phyloP scores from a whole-genome alignment of 768 basidiomycete genomes.

The Chalciporus pseudorubinellus region DNA sequence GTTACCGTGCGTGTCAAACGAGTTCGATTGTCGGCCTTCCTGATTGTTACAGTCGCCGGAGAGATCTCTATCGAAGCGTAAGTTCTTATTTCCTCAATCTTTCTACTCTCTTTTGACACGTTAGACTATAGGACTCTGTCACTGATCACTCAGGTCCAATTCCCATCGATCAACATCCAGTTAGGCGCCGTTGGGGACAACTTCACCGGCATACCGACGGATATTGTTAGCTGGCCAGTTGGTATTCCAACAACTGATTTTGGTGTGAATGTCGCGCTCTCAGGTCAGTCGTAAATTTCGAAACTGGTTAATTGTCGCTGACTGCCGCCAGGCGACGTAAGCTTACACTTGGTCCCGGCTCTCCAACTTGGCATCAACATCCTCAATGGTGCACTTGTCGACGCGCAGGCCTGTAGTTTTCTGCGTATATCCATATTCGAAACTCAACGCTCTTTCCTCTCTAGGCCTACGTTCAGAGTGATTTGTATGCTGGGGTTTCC shows the following conservation, averaged over 20 bases:
- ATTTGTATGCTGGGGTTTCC: too few species aligned
- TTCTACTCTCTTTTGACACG: background rate
- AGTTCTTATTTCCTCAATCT: background rate
- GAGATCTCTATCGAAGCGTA: background rate
- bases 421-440: too few species aligned
- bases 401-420: too few species aligned
- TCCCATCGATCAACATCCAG: background rate
- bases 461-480: too few species aligned
- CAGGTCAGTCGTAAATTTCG: background rate
- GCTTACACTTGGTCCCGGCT: too few species aligned
- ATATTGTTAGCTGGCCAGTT: background rate
- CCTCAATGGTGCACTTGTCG: too few species aligned
- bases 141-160: background rate
- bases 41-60: background rate
- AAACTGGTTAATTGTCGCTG: background rate
- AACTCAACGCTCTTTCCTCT: too few species aligned
- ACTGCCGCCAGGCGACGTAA: conserved; percentile 17
- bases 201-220: background rate
- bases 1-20: background rate
- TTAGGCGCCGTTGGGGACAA: background rate
- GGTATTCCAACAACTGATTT: background rate
- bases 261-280: background rate
- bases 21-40: background rate
- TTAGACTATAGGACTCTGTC: background rate
- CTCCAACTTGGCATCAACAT: too few species aligned